phyloP scores from a whole-genome alignment of 1,139 yeast species.

The Torulaspora globosa region DNA sequence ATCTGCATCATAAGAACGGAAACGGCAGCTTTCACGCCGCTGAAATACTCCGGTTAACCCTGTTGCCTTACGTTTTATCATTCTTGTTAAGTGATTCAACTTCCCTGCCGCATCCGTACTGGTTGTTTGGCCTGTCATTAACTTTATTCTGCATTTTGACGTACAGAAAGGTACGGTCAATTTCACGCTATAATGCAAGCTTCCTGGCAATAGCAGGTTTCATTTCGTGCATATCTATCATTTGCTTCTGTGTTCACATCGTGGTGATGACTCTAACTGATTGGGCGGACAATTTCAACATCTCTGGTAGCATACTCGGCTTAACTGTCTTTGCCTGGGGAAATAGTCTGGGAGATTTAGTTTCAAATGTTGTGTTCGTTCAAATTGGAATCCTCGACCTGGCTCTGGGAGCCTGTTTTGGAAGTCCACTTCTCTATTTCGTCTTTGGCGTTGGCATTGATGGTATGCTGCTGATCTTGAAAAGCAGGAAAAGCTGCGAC shows the following conservation, averaged over 20 bases:
- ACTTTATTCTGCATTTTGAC: constrained; percentile 7
- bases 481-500: constrained; percentile 7
- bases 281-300: constrained; percentile 52
- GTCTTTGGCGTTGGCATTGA: constrained; percentile 63
- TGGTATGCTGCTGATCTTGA: constrained; percentile 49
- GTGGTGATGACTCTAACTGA: constrained; percentile 65
- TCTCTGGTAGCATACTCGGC: constrained; percentile 81
- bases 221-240: constrained; percentile 63
- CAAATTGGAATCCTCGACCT: constrained; percentile 82
- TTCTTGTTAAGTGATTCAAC: constrained; percentile 7
- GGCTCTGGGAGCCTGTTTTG: constrained; percentile 94
- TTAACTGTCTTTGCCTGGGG: constrained; percentile 89
- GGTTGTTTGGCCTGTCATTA: constrained; percentile 9
- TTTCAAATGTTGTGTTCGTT: constrained; percentile 81
- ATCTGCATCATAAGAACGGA: constrained; percentile 7
- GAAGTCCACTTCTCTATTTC: constrained; percentile 75
- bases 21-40: constrained; percentile 8
- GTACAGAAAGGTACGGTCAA: constrained; percentile 7
- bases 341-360: constrained; percentile 83
- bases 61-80: constrained; percentile 9
- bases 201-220: constrained; percentile 56
- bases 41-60: constrained; percentile 9
- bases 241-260: constrained; percentile 71
- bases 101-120: constrained; percentile 4
- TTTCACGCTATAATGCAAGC: constrained; percentile 31